Conservation (phyloP, 257 asterid species). For the Plantago elongata region DNA sequence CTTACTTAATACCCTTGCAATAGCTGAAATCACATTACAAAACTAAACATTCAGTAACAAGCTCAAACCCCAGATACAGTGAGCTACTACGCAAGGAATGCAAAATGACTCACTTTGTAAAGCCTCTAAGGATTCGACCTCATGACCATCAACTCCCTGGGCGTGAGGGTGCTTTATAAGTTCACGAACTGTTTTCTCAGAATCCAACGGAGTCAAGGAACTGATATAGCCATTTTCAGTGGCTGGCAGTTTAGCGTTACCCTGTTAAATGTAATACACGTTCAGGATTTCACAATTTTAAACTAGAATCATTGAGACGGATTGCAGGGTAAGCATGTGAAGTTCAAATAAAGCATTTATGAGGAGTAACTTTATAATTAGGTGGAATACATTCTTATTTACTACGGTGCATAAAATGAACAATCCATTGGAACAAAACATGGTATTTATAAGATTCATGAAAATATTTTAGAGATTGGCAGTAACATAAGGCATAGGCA, state of each 20-base stretch:
- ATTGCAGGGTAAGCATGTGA: too few species aligned
- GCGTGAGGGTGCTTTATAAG: slow-evolving; percentile 60
- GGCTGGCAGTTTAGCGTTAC: slow-evolving; percentile 33
- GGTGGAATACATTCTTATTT: too few species aligned
- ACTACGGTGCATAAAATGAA: too few species aligned
- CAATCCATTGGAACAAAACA: too few species aligned
- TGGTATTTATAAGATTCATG: too few species aligned
- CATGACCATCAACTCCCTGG: slow-evolving; percentile 75
- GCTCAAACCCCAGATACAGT: too few species aligned
- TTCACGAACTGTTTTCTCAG: slow-evolving; percentile 61
- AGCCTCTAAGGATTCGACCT: slow-evolving; percentile 83
- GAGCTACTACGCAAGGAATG: background rate
- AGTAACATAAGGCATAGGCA: too few species aligned
- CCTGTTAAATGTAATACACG: slow-evolving; percentile 31
- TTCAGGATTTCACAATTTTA: background rate
- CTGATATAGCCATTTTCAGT: slow-evolving; percentile 46
- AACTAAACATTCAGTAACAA: slow-evolving; percentile 11
- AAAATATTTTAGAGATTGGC: too few species aligned
- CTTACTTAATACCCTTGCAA: slow-evolving; percentile 68
- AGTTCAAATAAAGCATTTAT: too few species aligned
- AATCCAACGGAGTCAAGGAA: slow-evolving; percentile 38
- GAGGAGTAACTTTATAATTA: too few species aligned
- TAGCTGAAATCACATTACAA: slow-evolving; percentile 42
- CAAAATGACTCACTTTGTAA: slow-evolving; percentile 53
- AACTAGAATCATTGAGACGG: too few species aligned